Percentiles rank a stretch among this genome's conserved stretches.
Conservation (phyloP, 2,329 filamentous ascomycete genomes). For the Apiospora sp. region DNA sequence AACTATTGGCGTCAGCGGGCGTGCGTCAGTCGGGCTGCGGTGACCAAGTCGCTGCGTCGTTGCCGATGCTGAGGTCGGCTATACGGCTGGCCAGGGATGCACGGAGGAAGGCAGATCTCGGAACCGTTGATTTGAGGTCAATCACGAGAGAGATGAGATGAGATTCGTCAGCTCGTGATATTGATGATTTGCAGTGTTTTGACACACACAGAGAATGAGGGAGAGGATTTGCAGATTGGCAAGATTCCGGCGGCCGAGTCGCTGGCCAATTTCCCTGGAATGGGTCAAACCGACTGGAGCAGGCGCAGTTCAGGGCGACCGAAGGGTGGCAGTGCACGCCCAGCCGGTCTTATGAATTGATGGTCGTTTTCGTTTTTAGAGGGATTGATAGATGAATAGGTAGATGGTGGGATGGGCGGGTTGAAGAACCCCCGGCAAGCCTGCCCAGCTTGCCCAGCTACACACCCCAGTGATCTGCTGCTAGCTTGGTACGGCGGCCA, state of each 20-base stretch:
- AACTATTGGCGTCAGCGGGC: conserved; percentile 12
- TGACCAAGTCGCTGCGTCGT: background rate
- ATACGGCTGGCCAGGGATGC: background rate
- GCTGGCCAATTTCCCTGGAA: conserved; percentile 24
- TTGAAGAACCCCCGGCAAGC: background rate
- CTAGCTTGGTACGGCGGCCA: conserved; percentile 20
- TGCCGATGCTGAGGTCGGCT: conserved; percentile 6
- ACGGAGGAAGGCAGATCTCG: background rate
- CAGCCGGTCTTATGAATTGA: conserved; percentile 4
- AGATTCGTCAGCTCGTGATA: conserved; percentile 13
- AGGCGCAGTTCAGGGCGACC: conserved; percentile 25
- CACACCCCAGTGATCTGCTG: conserved; percentile 8
- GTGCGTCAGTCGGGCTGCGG: background rate
- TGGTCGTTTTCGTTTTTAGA: background rate
- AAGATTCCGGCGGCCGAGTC: conserved; percentile 12
- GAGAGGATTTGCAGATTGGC: background rate
- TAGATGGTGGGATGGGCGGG: background rate
- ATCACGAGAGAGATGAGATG: conserved; percentile 14
- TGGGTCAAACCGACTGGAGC: conserved; percentile 28
- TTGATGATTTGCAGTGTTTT: conserved; percentile 14
- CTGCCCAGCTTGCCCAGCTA: background rate
- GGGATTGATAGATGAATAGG: background rate
- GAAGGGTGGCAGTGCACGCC: conserved; percentile 23
- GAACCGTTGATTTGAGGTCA: conserved; percentile 3
- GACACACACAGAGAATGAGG: background rate